Evolutionary conservation across 176 grass and related monocot genomes (phyloP).

Genomic region (Triticum dicoccoides): DNA sequence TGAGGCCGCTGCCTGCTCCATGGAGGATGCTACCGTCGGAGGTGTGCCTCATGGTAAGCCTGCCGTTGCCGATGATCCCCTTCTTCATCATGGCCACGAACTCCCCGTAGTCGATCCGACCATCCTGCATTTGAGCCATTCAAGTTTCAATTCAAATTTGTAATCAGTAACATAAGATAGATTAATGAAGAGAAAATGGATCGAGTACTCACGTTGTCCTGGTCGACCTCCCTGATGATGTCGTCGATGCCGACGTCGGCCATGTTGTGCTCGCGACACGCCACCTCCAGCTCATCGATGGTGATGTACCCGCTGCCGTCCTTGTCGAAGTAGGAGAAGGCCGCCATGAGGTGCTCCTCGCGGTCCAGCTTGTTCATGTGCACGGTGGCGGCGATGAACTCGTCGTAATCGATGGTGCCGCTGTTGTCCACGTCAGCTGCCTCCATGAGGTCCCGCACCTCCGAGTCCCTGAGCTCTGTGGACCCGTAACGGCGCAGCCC

Average conservation of each 20-base stretch:
- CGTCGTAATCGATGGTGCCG: constrained; percentile 73
- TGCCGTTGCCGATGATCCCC: constrained; percentile 54
- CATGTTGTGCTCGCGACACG: constrained; percentile 78
- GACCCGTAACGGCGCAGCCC: constrained; percentile 46
- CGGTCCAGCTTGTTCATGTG: constrained; percentile 79
- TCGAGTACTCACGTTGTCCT: constrained; percentile 55
- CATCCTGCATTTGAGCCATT: constrained; percentile 29
- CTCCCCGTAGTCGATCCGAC: constrained; percentile 66
- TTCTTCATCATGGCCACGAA: constrained; percentile 86
- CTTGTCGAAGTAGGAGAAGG: constrained; percentile 86
- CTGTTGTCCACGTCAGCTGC: constrained; percentile 61
- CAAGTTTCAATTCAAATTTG: not conserved
- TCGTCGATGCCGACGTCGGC: constrained; percentile 59
- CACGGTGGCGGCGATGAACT: constrained; percentile 70
- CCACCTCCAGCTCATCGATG: constrained; percentile 75
- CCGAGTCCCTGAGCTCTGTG: constrained; percentile 41
- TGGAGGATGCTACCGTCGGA: constrained; percentile 43
- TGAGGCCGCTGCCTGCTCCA: not conserved
- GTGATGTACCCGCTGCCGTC: constrained; percentile 81
- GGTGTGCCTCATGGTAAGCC: constrained; percentile 42
- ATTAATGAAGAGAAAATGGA: too few species aligned
- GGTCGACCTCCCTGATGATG: constrained; percentile 73
- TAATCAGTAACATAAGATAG: too few species aligned
- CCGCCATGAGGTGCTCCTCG: constrained; percentile 62
- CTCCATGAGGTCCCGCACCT: constrained; percentile 63